A percentile compares a stretch with the other conserved stretches of the same genome.
These are phyloP conservation scores for Cystofilobasidium ferigula DNA, from an alignment of 768 basidiomycete species.

Conservation along the genomic window DNA sequence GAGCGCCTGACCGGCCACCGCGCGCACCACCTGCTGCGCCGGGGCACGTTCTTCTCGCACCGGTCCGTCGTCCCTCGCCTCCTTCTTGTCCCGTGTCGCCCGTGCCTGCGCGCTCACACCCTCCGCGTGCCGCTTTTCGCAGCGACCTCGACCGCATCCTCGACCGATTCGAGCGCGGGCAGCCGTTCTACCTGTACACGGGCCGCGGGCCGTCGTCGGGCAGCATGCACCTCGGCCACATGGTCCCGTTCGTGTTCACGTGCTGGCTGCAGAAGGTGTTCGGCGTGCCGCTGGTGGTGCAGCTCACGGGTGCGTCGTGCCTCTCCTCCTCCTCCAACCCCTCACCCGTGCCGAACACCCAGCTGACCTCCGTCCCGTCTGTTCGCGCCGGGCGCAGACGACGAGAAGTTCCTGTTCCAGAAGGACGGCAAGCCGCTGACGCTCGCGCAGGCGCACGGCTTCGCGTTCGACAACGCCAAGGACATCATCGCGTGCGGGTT, in stretches of 20 bases:
- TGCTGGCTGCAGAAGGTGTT: conserved; percentile 98
- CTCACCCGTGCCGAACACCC: not conserved
- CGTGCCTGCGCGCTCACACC: not conserved
- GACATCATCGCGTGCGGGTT: conserved; percentile 97
- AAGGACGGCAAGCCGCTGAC: conserved; percentile 56
- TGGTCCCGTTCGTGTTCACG: conserved; percentile 94
- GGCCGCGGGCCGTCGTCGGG: conserved; percentile 93
- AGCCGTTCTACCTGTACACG: conserved; percentile 96
- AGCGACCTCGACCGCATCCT: conserved; percentile 90
- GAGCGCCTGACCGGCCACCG: conserved; percentile 77
- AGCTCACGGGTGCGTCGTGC: conserved; percentile 64
- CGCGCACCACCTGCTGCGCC: conserved; percentile 75
- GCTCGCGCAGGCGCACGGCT: conserved; percentile 71
- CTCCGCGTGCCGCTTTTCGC: not conserved
- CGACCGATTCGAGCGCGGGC: conserved; percentile 88
- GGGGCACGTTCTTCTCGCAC: conserved; percentile 97
- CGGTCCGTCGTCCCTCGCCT: conserved; percentile 47
- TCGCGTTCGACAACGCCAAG: conserved; percentile 73
- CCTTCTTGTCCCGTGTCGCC: not conserved
- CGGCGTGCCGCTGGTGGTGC: conserved; percentile 83
- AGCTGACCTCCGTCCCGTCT: not conserved
- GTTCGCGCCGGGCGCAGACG: conserved; percentile 48
- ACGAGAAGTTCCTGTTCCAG: conserved; percentile 98
- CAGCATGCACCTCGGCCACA: conserved; percentile 94
- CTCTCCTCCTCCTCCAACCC: not conserved